Base-by-base conservation (phyloP, 2,329 filamentous ascomycete genomes). In the Coniella vitis region DNA sequence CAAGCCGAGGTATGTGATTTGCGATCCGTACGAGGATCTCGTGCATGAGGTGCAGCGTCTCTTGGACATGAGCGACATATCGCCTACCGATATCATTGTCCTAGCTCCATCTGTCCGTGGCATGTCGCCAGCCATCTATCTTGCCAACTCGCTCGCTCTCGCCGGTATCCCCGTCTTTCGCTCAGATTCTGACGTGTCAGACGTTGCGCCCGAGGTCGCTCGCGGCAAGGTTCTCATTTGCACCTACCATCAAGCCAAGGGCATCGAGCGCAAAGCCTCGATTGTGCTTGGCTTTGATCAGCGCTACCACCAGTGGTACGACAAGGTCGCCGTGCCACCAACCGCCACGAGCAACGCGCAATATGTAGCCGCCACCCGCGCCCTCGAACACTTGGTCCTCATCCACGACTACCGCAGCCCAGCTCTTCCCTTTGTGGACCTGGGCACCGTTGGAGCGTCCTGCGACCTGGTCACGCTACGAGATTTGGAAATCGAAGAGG, bases 181-280 rank as follows among this genome's bases (percentile, higher is more conserved):
- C n/a, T 52, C 50, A 10, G 50, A 52, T 22, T 52, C 50, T 5
- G 50, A 52, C n/a, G 41, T 49, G 4, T 49, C 50, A 14, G 50
- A 52, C n/a, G 25, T 52, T 8, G 42, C 41, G 5, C 46, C 50
- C 8, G 46, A 52, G 22, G 50, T 52, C 7, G 46, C 50, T 12
- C 38, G 20, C 8, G 50, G 50, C 1, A 52, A 52, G 22, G 46
- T 52, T 9, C 25, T 52, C n/a, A 49, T 52, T 9, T 52, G 50
- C 38, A 52, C 50, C 5, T 52, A 52, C 29, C 50, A 52, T n/a
- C 50, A 52, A 14, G 50, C 50, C 2, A 52, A 52, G 21, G 50
- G 50, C 1, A 52, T 52, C 25, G 50, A 52, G 31, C 41, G 50
- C 9, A 52, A 38, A 31, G 50, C 50, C 13, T 49, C 50, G 9